phyloP scores from a whole-genome alignment of 352 stramenopile species.

The Phytophthora hybrid region DNA sequence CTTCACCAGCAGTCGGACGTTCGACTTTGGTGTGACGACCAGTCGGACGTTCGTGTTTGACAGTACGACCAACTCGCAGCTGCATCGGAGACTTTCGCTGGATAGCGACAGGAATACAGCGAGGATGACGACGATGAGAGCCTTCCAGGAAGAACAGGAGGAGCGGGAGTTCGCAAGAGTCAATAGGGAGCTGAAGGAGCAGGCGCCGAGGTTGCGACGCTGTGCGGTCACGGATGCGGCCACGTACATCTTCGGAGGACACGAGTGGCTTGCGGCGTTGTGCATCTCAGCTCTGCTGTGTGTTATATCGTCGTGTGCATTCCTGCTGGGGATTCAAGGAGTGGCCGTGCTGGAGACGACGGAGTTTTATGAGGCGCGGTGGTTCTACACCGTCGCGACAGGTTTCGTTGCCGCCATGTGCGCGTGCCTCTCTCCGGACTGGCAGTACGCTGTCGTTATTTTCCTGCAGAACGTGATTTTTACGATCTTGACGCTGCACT shows the following conservation, averaged over 20 bases:
- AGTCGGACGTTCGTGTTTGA: constrained; percentile 34
- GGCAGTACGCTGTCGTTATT: constrained; percentile 55
- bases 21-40: constrained; percentile 18
- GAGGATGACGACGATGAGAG: constrained; percentile 22
- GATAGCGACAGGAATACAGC: constrained; percentile 8
- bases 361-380: constrained; percentile 61
- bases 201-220: constrained; percentile 27
- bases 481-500: constrained; percentile 63
- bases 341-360: constrained; percentile 46
- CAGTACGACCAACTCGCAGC: constrained; percentile 8
- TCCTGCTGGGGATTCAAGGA: constrained; percentile 43
- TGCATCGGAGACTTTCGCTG: constrained; percentile 33
- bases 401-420: constrained; percentile 53
- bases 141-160: constrained; percentile 41
- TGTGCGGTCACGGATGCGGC: constrained; percentile 44
- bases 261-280: constrained; percentile 56
- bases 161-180: constrained; percentile 34
- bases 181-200: constrained; percentile 39
- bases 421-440: constrained; percentile 59
- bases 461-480: constrained; percentile 59
- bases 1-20: constrained; percentile 23
- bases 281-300: constrained; percentile 44
- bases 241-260: constrained; percentile 35
- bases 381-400: constrained; percentile 55
- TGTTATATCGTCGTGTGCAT: constrained; percentile 39